A percentile compares a stretch with the other conserved stretches of the same genome.
Evolutionary conservation across 192 early-diverging fungal species (phyloP).

Genomic region (Oehlia diaphana): DNA sequence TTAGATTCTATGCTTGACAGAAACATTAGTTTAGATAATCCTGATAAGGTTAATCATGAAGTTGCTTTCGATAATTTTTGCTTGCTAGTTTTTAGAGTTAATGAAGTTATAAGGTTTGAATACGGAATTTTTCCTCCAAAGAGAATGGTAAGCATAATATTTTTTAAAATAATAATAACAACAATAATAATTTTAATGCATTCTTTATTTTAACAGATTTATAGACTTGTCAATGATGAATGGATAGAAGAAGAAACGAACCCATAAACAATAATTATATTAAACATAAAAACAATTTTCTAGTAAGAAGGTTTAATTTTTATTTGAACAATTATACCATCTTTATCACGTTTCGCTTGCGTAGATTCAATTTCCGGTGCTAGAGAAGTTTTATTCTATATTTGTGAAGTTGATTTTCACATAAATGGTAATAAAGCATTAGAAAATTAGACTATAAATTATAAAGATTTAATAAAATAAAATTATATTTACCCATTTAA

Average conservation of each 20-base stretch:
- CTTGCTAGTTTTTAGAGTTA: constrained; percentile 66
- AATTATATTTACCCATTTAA: constrained; percentile 7
- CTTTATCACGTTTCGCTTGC: not conserved
- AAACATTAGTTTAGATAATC: constrained; percentile 37
- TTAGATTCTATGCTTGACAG: constrained; percentile 53
- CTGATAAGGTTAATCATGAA: constrained; percentile 61
- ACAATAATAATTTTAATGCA: too few species aligned
- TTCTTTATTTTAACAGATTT: not conserved
- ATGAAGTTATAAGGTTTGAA: constrained; percentile 61
- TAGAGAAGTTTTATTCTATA: not conserved
- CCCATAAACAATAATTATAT: not conserved
- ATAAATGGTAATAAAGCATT: not conserved
- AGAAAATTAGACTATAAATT: not conserved
- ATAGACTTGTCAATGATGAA: not conserved
- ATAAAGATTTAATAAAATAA: not conserved
- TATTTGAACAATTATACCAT: constrained; percentile 9
- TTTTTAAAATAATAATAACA: too few species aligned
- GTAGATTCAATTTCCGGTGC: not conserved
- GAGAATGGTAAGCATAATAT: constrained; percentile 44
- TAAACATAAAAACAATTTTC: too few species aligned
- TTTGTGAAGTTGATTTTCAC: not conserved
- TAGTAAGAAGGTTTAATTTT: not conserved
- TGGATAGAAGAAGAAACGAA: not conserved
- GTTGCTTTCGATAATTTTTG: constrained; percentile 76
- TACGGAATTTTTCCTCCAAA: constrained; percentile 50